phyloP scores from a whole-genome alignment of 163 green algal genomes.

The Volvox carteri region DNA sequence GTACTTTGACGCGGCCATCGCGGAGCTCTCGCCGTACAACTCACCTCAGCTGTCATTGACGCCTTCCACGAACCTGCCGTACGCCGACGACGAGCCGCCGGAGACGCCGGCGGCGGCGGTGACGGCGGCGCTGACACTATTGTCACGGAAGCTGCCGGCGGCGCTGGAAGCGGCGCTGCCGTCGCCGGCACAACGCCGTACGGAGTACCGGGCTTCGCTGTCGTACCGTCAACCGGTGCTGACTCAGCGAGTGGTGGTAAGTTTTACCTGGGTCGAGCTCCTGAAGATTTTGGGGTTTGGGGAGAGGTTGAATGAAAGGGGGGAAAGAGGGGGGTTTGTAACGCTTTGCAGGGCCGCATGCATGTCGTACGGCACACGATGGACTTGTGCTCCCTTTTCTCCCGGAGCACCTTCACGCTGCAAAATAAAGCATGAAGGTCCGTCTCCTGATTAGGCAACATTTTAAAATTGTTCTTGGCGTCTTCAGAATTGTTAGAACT shows the following conservation, averaged over 20 bases:
- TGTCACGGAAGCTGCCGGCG: neutral
- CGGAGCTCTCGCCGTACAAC: neutral
- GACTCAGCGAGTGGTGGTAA: neutral
- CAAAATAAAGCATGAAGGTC: too few species aligned
- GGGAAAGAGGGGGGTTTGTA: too few species aligned
- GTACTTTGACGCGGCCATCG: neutral
- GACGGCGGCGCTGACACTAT: neutral
- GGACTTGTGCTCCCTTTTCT: too few species aligned
- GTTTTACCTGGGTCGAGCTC: too few species aligned
- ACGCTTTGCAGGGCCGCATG: too few species aligned
- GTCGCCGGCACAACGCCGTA: neutral
- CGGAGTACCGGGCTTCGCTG: slow-evolving; percentile 13
- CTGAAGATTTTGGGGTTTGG: too few species aligned
- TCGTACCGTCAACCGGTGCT: slow-evolving; percentile 13
- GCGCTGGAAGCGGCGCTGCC: slow-evolving; percentile 14
- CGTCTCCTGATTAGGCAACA: too few species aligned
- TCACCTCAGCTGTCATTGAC: neutral
- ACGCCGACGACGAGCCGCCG: slow-evolving; percentile 27
- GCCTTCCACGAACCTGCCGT: neutral
- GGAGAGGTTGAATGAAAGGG: too few species aligned
- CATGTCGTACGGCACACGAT: too few species aligned
- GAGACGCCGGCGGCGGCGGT: neutral
- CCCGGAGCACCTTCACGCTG: too few species aligned
- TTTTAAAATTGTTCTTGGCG: too few species aligned
- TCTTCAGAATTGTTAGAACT: too few species aligned